Conservation (phyloP, 176 grass and related monocot genomes). For the Eleusine coracana region DNA sequence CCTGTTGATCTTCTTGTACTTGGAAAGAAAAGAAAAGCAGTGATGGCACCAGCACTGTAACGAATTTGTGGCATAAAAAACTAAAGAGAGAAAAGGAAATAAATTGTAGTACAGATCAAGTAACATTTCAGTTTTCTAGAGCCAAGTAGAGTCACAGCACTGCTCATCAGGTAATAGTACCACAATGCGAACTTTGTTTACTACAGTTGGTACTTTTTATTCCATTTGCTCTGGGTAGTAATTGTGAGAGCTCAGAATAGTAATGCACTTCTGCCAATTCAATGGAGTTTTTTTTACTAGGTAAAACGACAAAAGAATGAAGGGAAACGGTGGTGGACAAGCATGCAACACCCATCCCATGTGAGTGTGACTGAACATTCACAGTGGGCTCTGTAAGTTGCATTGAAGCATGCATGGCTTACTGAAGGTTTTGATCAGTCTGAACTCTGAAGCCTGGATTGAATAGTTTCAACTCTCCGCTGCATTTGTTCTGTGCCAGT, state of each 20-base stretch:
- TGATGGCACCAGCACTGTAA: background rate
- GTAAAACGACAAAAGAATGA: background rate
- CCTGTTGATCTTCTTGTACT: constrained; percentile 32
- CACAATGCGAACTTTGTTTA: background rate
- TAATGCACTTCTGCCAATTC: background rate
- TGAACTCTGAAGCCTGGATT: background rate
- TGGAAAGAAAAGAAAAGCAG: constrained; percentile 29
- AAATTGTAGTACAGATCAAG: background rate
- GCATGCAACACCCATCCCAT: constrained; percentile 6
- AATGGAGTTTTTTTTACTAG: background rate
- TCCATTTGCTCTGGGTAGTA: background rate
- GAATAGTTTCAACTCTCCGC: constrained; percentile 6
- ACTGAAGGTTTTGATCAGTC: constrained; percentile 14
- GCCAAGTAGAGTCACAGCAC: background rate
- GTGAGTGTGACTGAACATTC: constrained; percentile 25
- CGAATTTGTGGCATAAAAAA: background rate
- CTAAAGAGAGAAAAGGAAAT: background rate
- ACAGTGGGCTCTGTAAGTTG: background rate
- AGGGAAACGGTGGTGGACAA: background rate
- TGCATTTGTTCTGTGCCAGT: background rate
- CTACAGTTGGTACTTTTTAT: background rate
- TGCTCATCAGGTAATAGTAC: too few relatives aligned
- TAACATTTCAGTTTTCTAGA: background rate
- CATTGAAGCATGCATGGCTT: background rate
- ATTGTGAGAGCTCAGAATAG: background rate